These are phyloP conservation scores for Pezicula radicicola DNA, from an alignment of 2,329 filamentous ascomycete genomes.

Conservation along the genomic window DNA sequence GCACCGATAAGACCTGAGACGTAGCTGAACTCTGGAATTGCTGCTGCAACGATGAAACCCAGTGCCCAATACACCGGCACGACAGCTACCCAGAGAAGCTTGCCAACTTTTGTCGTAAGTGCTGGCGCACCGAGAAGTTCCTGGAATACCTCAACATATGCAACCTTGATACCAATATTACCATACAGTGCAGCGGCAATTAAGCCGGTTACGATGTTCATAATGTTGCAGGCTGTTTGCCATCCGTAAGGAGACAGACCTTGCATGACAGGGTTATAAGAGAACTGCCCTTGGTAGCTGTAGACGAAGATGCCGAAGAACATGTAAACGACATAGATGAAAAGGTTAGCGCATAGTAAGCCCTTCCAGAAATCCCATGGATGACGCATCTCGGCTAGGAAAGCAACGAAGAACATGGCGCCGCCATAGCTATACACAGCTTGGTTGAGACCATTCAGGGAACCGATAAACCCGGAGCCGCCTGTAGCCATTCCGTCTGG, in stretches of 20 bases:
- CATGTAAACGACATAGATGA: slow-evolving; percentile 45
- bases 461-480: slow-evolving; percentile 38
- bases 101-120: slow-evolving; percentile 44
- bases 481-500: slow-evolving; percentile 39
- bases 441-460: slow-evolving; percentile 48
- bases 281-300: slow-evolving; percentile 43
- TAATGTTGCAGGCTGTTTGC: slow-evolving; percentile 38
- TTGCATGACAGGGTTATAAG: slow-evolving; percentile 36
- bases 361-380: slow-evolving; percentile 47
- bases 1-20: slow-evolving; percentile 48
- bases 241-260: slow-evolving; percentile 35
- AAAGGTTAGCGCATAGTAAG: slow-evolving; percentile 39
- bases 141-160: slow-evolving; percentile 41
- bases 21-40: slow-evolving; percentile 49
- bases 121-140: slow-evolving; percentile 47
- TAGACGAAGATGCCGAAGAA: slow-evolving; percentile 46
- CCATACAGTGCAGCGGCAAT: slow-evolving; percentile 48
- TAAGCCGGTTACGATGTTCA: slow-evolving; percentile 36
- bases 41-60: slow-evolving; percentile 52
- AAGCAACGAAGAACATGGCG: slow-evolving; percentile 53
- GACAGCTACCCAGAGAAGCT: slow-evolving; percentile 36
- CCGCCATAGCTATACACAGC: slow-evolving; percentile 57
- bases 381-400: slow-evolving; percentile 51
- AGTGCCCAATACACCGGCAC: slow-evolving; percentile 34
- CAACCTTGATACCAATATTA: slow-evolving; percentile 48